Base-by-base conservation (phyloP, 441 rosid genomes). In the Erodium moschatum region DNA sequence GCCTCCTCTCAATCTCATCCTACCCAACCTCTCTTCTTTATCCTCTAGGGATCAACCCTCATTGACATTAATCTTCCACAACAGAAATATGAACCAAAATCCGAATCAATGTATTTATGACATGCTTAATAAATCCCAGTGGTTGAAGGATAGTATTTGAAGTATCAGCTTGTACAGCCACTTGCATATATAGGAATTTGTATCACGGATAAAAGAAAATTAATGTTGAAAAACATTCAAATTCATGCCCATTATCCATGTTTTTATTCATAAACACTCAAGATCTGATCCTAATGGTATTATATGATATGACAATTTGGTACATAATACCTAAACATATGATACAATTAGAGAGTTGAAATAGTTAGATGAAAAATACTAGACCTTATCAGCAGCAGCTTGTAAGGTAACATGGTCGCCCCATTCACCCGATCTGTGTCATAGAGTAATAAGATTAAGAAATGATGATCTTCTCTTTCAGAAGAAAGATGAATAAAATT, bases 331-430 rank as follows among this genome's bases (percentile, higher is more conserved):
- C 63, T 67, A 73, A 18, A 24, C n/a, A 65, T 20, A 52, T 46
- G 15, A 38, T 27, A 27, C 13, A 21, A 18, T 38, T 69, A 44
- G 18, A 6, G 42, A 66, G 44, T 29, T 67, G 24, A 65, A 67
- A 69, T 68, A 5, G 65, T 63, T 68, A 69, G 64, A 67, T 33
- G 72, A 66, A 66, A 75, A 65, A 78, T 61, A 69, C 27, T 66
- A 64, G 27, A 90, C 98, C 90, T 85, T 90, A 78, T 92, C 98
- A 60, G 98, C 97, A 65, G 97, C 98, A 56, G 98, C 94, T 85
- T 92, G 98, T 72, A 92, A 78, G 46, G 96, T 92, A 33, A 92
- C 78, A 77, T 92, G 98, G 77, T 92, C 98, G 40, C 96, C 98
- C 97, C 96, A 92, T 77, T 92, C 97, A 68, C 96, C 98, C 77